Evolutionary conservation across 1,284 basidiomycete genomes (phyloP), one percentile per base, ranked within the genome.

Genomic region (Microbotryum silenes-acaulis): DNA sequence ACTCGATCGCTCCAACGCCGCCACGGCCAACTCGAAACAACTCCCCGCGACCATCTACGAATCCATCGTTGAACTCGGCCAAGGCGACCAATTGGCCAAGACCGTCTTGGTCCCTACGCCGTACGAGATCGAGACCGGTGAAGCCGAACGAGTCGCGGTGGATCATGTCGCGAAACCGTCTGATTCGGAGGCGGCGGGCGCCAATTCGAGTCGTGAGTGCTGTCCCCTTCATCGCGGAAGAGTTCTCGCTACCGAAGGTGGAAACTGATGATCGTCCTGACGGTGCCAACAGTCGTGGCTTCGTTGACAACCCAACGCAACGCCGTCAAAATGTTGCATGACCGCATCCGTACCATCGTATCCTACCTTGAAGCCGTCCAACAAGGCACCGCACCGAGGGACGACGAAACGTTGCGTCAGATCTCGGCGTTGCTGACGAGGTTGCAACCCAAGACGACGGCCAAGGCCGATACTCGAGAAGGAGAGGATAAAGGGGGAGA

Each of bases 91-190:
- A 42, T 4, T 5, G 5, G 37, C 37, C 37, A 56, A 52, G 53
- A 64, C 65, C 21, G 60, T 61, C 6, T 61, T 70, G 20, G 62
- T 64, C 29, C 46, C 53, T 16, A 51, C 55, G n/a, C 47, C 49
- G 1, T 97, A 82, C 77, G 85, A 81, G 59, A 86, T 98, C n/a
- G 91, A 97, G 76, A 97, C 93, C 0, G 94, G 94, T 31, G 96
- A 98, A 77, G 94, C 96, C 7, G 94, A 98, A 74, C 84, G 96
- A 33, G 97, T 98, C 66, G 96, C 96, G 2, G 94, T 98, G 0
- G 93, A 98, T 75, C 92, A 91, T 81, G 90, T 91, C 1, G 87
- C 90, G 16, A 86, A 66, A 60, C 49, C 62, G 20, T 53, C 61
- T 1, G 25, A 57, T 45, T 37, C 48, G 51, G 29, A 37, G 16